Percentiles rank a stretch among this genome's conserved stretches.
These are phyloP conservation scores for Chalciporus pseudorubinellus DNA, from an alignment of 768 basidiomycete genomes.

Conservation along the genomic window DNA sequence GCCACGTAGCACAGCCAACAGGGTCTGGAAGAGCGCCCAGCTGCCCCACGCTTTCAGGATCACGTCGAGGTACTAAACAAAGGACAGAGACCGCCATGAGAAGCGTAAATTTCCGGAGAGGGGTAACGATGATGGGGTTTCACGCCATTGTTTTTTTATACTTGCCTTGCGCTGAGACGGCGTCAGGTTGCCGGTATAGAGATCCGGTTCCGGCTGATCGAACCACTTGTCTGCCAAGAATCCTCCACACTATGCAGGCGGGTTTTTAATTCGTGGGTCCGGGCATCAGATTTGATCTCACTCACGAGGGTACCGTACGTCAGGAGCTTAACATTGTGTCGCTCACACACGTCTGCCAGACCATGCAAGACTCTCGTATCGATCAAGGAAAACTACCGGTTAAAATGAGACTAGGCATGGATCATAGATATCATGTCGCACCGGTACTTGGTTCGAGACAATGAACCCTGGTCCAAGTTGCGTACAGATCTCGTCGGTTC, in stretches of 20 bases:
- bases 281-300: constrained; percentile 5
- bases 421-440: constrained; percentile 22
- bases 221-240: constrained; percentile 81
- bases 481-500: constrained; percentile 78
- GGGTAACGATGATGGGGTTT: too few relatives aligned
- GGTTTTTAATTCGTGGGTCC: constrained; percentile 1
- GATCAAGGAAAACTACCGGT: constrained; percentile 70
- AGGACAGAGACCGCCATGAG: not conserved
- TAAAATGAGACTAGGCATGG: constrained; percentile 8
- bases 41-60: constrained; percentile 77
- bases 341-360: constrained; percentile 73
- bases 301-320: constrained; percentile 81
- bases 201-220: constrained; percentile 62
- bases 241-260: constrained; percentile 69
- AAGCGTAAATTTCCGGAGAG: not conserved
- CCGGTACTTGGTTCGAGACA: constrained; percentile 84
- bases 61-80: constrained; percentile 75
- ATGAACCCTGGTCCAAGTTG: constrained; percentile 66
- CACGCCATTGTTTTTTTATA: not conserved
- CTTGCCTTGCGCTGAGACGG: constrained; percentile 81
- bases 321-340: constrained; percentile 68
- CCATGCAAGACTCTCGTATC: constrained; percentile 75
- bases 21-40: constrained; percentile 71
- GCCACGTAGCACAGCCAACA: constrained; percentile 55
- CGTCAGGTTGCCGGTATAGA: constrained; percentile 63